Conservation (phyloP, 83 land plant genomes). For the Picea abies region DNA sequence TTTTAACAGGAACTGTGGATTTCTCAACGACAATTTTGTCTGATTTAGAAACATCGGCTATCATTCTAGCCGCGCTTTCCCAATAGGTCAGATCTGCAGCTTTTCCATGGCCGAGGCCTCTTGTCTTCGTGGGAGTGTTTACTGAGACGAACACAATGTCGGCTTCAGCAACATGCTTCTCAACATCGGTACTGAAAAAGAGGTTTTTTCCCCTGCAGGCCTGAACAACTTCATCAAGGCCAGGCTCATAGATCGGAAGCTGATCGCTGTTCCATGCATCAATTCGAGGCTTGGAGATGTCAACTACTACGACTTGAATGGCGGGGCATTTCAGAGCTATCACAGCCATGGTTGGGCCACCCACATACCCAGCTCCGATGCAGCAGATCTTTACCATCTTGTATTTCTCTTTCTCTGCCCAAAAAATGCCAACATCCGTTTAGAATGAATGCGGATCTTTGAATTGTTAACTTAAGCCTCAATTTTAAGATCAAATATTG, state of each 20-base stretch:
- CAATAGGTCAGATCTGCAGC: conserved; percentile 34
- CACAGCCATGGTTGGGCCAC: conserved; percentile 43
- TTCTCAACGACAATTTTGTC: conserved; percentile 28
- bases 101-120: conserved; percentile 23
- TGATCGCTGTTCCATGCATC: conserved; percentile 18
- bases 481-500: no score
- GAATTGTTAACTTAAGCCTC: no score
- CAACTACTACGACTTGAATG: conserved; percentile 43
- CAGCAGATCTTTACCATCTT: conserved; percentile 20
- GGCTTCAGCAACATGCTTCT: conserved; percentile 33
- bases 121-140: conserved; percentile 24
- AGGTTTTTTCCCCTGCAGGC: conserved; percentile 27
- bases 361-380: conserved; percentile 32
- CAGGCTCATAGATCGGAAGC: conserved; percentile 32
- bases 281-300: conserved; percentile 29
- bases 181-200: conserved; percentile 31
- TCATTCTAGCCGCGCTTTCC: conserved; percentile 31
- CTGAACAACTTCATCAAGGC: conserved; percentile 30
- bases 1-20: conserved; percentile 5
- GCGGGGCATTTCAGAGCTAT: conserved; percentile 41
- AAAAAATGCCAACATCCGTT: no score
- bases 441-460: no score
- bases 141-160: conserved; percentile 32
- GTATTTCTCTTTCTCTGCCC: no score
- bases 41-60: conserved; percentile 28